These are phyloP conservation scores for Ophiostoma perfectum DNA, from an alignment of 2,329 filamentous ascomycete species.

Conservation along the genomic window DNA sequence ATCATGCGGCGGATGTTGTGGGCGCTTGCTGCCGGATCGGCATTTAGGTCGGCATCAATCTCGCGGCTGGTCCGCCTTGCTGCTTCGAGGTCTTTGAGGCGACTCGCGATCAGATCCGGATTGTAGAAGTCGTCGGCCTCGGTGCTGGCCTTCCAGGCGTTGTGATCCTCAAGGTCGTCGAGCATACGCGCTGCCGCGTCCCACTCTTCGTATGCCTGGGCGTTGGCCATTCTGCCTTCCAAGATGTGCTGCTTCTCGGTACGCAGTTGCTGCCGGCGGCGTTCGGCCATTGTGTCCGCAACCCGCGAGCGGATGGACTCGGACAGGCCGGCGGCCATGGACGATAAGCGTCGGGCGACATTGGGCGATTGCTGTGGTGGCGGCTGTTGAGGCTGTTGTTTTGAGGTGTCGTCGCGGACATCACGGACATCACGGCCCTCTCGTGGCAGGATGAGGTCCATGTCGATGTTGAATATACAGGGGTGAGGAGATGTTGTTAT, in stretches of 20 bases:
- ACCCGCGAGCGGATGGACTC: slow-evolving; percentile 9
- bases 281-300: slow-evolving; percentile 10
- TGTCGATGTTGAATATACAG: neutral
- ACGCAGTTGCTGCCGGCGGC: slow-evolving; percentile 16
- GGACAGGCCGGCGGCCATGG: slow-evolving; percentile 16
- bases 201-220: slow-evolving; percentile 67
- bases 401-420: neutral
- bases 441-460: slow-evolving; percentile 21
- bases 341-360: slow-evolving; percentile 17
- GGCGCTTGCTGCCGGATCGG: neutral
- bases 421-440: slow-evolving; percentile 17
- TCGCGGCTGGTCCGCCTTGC: slow-evolving; percentile 46
- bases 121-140: slow-evolving; percentile 50
- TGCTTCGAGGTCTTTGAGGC: slow-evolving; percentile 68
- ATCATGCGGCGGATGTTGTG: slow-evolving; percentile 57
- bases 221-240: slow-evolving; percentile 36
- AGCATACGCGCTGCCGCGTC: slow-evolving; percentile 68
- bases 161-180: slow-evolving; percentile 63
- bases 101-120: slow-evolving; percentile 55
- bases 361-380: slow-evolving; percentile 3
- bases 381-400: neutral
- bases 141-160: slow-evolving; percentile 33
- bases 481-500: neutral
- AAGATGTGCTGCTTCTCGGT: slow-evolving; percentile 23
- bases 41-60: neutral